Percentiles rank a stretch among this genome's conserved stretches.
Evolutionary conservation across 179 eudicot species (phyloP).

Genomic region (Silene coronaria): DNA sequence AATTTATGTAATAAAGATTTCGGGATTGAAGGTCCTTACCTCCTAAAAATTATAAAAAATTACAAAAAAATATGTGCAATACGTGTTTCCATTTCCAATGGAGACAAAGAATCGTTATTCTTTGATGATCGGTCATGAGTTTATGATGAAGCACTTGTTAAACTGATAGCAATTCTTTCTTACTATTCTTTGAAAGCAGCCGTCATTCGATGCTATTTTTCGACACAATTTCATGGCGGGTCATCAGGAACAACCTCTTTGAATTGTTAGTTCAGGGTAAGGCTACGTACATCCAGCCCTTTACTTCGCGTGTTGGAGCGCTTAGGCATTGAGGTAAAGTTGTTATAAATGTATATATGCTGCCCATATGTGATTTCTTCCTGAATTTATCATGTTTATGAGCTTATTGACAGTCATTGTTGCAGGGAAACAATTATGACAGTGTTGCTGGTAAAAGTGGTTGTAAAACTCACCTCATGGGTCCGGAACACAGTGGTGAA

Average conservation of each 20-base stretch:
- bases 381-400: background rate
- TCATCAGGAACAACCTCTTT: no score
- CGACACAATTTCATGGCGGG: background rate
- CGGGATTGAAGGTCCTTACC: constrained; percentile 1
- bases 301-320: no score
- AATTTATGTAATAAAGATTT: background rate
- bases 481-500: constrained; percentile 88
- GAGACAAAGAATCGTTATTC: background rate
- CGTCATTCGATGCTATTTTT: background rate
- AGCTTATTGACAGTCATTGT: constrained; percentile 10
- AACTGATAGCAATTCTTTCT: background rate
- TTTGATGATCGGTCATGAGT: background rate
- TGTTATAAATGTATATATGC: background rate
- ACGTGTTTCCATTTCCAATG: background rate
- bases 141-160: background rate
- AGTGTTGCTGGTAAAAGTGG: background rate
- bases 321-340: background rate
- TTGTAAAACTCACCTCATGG: constrained; percentile 65
- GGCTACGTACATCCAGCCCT: background rate
- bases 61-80: background rate
- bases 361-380: background rate
- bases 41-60: background rate
- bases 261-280: background rate
- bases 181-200: background rate
- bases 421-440: background rate